phyloP scores from a whole-genome alignment of 2,329 filamentous ascomycete species.

The Macroventuria anomochaeta region DNA sequence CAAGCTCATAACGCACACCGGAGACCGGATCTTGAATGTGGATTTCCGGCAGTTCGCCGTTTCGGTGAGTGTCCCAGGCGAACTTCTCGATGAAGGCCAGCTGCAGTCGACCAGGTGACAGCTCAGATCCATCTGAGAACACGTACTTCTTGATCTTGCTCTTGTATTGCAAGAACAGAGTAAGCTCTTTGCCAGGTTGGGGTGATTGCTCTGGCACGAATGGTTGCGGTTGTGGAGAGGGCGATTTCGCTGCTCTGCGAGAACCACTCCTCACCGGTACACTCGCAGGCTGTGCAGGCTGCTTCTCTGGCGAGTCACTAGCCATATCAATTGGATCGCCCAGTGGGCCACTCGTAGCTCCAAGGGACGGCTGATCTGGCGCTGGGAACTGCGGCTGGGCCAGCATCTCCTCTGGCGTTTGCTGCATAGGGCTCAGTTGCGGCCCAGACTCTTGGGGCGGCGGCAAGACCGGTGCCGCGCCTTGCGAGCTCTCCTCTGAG shows the following conservation, averaged over 20 bases:
- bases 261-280: slow-evolving; percentile 40
- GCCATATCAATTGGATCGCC: slow-evolving; percentile 40
- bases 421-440: slow-evolving; percentile 48
- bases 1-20: slow-evolving; percentile 93
- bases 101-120: slow-evolving; percentile 87
- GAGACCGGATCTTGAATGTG: slow-evolving; percentile 97
- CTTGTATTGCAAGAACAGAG: slow-evolving; percentile 94
- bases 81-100: slow-evolving; percentile 99
- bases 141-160: slow-evolving; percentile 97
- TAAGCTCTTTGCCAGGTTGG: slow-evolving; percentile 82
- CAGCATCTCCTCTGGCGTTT: slow-evolving; percentile 72
- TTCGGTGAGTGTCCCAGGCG: slow-evolving; percentile 96
- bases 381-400: slow-evolving; percentile 49
- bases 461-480: slow-evolving; percentile 45
- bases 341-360: slow-evolving; percentile 46
- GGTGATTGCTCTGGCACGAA: slow-evolving; percentile 66
- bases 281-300: slow-evolving; percentile 24
- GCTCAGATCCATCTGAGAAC: slow-evolving; percentile 80
- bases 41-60: slow-evolving; percentile 94
- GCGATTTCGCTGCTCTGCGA: slow-evolving; percentile 41
- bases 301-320: slow-evolving; percentile 32
- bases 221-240: slow-evolving; percentile 52
- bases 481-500: slow-evolving; percentile 65
- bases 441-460: slow-evolving; percentile 39
- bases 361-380: slow-evolving; percentile 34